Evolutionary conservation across 148 eudicot genomes (phyloP).

Genomic region (Limonium bicolor): DNA sequence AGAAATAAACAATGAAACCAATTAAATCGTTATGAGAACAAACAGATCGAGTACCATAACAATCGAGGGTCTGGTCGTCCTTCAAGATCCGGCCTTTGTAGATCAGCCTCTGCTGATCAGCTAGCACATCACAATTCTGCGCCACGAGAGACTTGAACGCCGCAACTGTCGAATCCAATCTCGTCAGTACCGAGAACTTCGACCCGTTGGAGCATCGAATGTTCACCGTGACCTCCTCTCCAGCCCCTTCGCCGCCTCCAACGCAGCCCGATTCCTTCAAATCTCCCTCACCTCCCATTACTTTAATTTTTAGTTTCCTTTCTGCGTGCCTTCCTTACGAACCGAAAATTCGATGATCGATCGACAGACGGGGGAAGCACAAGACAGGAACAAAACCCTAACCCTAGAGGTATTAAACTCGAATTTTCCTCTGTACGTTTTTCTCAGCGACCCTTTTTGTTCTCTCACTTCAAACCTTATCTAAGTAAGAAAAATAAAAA

Average conservation of each 20-base stretch:
- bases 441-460: no score
- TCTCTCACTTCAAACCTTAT: no score
- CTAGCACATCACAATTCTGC: slow-evolving; percentile 59
- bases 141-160: slow-evolving; percentile 46
- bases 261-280: slow-evolving; percentile 13
- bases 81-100: slow-evolving; percentile 89
- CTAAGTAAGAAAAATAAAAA: no score
- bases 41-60: slow-evolving; percentile 41
- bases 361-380: no score
- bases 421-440: no score
- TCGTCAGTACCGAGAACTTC: slow-evolving; percentile 46
- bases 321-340: no score
- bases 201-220: slow-evolving; percentile 71
- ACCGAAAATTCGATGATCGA: not conserved
- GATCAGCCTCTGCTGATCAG: slow-evolving; percentile 82
- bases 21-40: not conserved
- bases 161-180: slow-evolving; percentile 41
- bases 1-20: not conserved
- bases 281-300: slow-evolving; percentile 52
- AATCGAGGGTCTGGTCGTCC: slow-evolving; percentile 72
- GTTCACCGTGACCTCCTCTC: slow-evolving; percentile 41
- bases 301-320: not conserved
- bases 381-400: slow-evolving; percentile 14
- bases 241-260: slow-evolving; percentile 9
- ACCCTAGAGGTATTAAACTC: no score